Conservation (phyloP, 139 green algal species). For the Chlamydomonas schloesseri region DNA sequence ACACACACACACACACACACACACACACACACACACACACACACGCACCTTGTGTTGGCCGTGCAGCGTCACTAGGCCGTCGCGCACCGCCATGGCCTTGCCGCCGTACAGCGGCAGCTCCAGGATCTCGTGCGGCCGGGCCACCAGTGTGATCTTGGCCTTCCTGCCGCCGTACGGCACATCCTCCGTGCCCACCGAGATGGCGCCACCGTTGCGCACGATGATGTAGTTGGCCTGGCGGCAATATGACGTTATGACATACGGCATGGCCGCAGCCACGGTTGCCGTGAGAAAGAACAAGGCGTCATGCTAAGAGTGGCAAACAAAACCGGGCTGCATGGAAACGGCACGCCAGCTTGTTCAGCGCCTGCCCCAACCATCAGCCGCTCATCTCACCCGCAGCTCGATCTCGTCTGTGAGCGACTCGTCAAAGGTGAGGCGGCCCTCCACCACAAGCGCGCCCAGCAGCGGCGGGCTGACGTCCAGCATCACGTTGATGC, state of each 20-base stretch:
- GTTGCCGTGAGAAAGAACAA: background rate
- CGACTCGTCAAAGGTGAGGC: slow-evolving; percentile 66
- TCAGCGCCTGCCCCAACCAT: no score
- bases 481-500: slow-evolving; percentile 71
- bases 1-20: background rate
- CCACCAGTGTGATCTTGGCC: background rate
- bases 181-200: background rate
- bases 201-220: background rate
- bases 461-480: slow-evolving; percentile 62
- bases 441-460: slow-evolving; percentile 66
- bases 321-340: no score
- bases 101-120: slow-evolving; percentile 80
- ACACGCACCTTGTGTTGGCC: slow-evolving; percentile 61
- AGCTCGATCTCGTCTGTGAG: background rate
- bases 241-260: background rate
- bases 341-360: no score
- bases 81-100: slow-evolving; percentile 73
- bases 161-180: background rate
- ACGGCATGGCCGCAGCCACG: background rate
- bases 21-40: background rate
- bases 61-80: slow-evolving; percentile 65
- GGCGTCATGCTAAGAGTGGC: no score
- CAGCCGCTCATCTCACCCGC: background rate
- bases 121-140: background rate
- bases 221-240: background rate